A percentile compares a stretch with the other conserved stretches of the same genome.
These are phyloP conservation scores for Linum trigynum DNA, from an alignment of 345 rosid species.

Conservation along the genomic window DNA sequence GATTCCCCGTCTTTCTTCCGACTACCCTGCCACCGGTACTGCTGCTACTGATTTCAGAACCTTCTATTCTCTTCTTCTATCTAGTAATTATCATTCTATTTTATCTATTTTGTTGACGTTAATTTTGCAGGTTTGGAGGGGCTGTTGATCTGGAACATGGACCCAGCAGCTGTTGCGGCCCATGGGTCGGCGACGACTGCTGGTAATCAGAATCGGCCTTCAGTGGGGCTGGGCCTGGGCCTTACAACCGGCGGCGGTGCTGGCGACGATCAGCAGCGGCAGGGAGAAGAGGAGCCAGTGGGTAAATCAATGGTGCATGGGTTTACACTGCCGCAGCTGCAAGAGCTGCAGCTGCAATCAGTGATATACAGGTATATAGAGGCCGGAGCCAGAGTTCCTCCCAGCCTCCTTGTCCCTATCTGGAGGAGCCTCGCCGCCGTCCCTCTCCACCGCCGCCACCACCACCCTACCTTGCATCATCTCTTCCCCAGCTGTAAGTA, in stretches of 20 bases:
- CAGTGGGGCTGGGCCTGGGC: constrained; percentile 32
- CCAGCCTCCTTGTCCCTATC: constrained; percentile 33
- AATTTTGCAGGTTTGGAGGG: constrained; percentile 16
- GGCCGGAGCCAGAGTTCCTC: constrained; percentile 36
- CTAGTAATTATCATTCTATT: not conserved
- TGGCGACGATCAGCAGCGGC: not conserved
- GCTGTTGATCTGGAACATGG: constrained; percentile 19
- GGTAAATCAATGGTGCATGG: constrained; percentile 13
- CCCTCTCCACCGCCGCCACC: constrained; percentile 9
- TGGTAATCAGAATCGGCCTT: constrained; percentile 17
- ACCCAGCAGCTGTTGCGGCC: not conserved
- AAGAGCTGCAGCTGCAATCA: constrained; percentile 40
- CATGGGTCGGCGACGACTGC: not conserved
- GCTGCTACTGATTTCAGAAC: constrained; percentile 12
- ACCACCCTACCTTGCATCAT: constrained; percentile 21
- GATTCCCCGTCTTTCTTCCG: constrained; percentile 14
- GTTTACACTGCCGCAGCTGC: constrained; percentile 37
- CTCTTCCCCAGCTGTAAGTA: constrained; percentile 32
- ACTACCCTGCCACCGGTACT: not conserved
- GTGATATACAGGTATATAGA: constrained; percentile 34
- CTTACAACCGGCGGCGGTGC: constrained; percentile 28
- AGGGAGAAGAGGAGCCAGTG: not conserved
- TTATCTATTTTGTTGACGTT: not conserved
- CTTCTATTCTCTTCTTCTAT: not conserved
- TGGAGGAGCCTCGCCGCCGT: constrained; percentile 31